Evolutionary conservation across 1,284 basidiomycete species (phyloP), one percentile per base, ranked within the genome.

Genomic region (Heterobasidion annosum): DNA sequence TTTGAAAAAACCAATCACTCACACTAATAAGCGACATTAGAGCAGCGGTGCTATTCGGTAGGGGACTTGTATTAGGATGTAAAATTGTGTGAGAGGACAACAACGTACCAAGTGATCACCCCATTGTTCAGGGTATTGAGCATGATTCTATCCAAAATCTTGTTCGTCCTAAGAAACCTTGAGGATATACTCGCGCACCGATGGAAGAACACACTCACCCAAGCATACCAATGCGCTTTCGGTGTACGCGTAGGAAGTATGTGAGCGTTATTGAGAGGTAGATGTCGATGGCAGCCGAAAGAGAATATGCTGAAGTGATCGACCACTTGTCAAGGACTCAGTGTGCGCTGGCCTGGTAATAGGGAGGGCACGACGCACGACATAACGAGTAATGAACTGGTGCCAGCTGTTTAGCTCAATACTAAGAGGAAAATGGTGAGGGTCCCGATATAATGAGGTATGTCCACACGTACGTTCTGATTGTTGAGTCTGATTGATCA

Each of bases 11-110:
- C 8, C 5, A n/a, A 16, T 10, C 25, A 37, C 49, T 13, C 16
- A 50, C 49, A 16, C 49, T 50, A 34, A 50, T 50, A 8, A 50
- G 25, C 8, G 49, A 50, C 49, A 37, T 50, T 8, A 50, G 32
- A 8, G 49, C 34, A 8, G 40, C 32, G 16, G 34, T 16, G 15
- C 49, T 50, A 15, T 16, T 25, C 3, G 25, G 3, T 25, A 25
- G 9, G 7, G 12, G 16, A 18, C 3, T 9, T 50, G 33, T 19
- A 16, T 15, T 1, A 37, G 49, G 9, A 7, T 34, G 32, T 34
- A 8, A 16, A n/a, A 50, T 8, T 5, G 13, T 8, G 16, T 12
- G 35, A 37, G 13, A 16, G 5, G 33, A 9, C 34, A 7, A 34
- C 16, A n/a, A 19, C 49, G 13, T 8, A 50, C 49, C 49, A 50